Base-by-base conservation (phyloP, 2,329 filamentous ascomycete genomes). In the Phoma sp. region DNA sequence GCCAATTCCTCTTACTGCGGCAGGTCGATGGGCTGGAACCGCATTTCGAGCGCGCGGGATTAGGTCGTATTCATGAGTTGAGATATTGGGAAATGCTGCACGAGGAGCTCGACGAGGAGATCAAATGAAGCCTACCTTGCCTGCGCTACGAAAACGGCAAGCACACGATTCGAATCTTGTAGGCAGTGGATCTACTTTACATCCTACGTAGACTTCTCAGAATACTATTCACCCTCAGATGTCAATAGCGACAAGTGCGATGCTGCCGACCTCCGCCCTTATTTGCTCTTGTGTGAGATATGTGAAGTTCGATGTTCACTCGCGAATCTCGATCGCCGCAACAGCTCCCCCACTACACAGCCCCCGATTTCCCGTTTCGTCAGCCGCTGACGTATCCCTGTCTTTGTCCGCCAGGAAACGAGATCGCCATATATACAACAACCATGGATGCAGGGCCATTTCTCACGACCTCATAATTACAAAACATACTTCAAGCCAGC, bases 121-220 rank as follows among this genome's bases (percentile, higher is more conserved):
- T n/a, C n/a, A n/a, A n/a, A n/a, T n/a, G 5, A 61, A 61, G n/a
- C 42, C 25, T 63, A 10, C 56, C 53, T 7, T 61, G 56, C 29
- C 34, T 61, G 7, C 30, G 46, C n/a, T 60, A 57, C 23, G 42
- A 61, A 26, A 33, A 55, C 17, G 47, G 60, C 2, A 15, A 42
- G 7, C 56, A 57, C 15, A 59, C 50, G 12, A 52, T 61, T 48
- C 53, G 56, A 20, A 52, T 59, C 30, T n/a, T n/a, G n/a, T n/a
- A n/a, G n/a, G n/a, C n/a, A n/a, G n/a, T n/a, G n/a, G n/a, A n/a
- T n/a, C n/a, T n/a, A n/a, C n/a, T n/a, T n/a, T n/a, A n/a, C n/a
- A n/a, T n/a, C n/a, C n/a, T n/a, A n/a, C n/a, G n/a, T n/a, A n/a
- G n/a, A n/a, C n/a, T n/a, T n/a, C n/a, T n/a, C n/a, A n/a, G n/a